phyloP scores from a whole-genome alignment of 2,329 filamentous ascomycete genomes.

The Anisogramma anomala region DNA sequence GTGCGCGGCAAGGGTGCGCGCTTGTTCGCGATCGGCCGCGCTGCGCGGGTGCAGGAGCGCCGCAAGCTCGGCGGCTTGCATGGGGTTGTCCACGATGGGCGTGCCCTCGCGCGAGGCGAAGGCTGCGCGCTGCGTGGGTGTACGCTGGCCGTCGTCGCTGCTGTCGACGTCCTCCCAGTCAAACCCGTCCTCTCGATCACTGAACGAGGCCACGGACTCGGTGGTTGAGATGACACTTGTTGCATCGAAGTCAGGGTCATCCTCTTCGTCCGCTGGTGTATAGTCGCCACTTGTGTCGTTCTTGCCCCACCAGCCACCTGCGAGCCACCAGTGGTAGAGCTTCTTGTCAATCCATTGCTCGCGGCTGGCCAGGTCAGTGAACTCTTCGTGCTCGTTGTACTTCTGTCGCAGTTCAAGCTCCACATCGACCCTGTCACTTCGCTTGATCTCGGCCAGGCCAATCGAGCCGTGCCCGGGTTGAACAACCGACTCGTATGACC shows the following conservation, averaged over 20 bases:
- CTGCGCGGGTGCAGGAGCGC: conserved; percentile 71
- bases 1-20: conserved; percentile 69
- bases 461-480: conserved; percentile 34
- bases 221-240: conserved; percentile 68
- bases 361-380: conserved; percentile 29
- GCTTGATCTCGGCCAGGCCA: conserved; percentile 33
- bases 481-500: conserved; percentile 41
- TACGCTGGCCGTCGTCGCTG: conserved; percentile 45
- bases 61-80: conserved; percentile 60
- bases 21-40: conserved; percentile 68
- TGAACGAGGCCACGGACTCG: conserved; percentile 20
- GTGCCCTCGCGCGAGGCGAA: conserved; percentile 37
- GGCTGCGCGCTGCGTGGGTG: conserved; percentile 59
- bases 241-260: conserved; percentile 35
- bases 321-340: conserved; percentile 76
- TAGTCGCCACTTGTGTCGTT: conserved; percentile 75
- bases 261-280: conserved; percentile 43
- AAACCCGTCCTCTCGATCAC: conserved; percentile 20
- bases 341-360: conserved; percentile 61
- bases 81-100: conserved; percentile 47
- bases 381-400: conserved; percentile 21
- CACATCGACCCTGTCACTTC: conserved; percentile 60
- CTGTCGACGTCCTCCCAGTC: conserved; percentile 31
- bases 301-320: conserved; percentile 74
- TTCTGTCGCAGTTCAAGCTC: conserved; percentile 63